A percentile compares a stretch with the other conserved stretches of the same genome.
These are phyloP conservation scores for Mucor indicus DNA, from an alignment of 371 early-diverging fungal genomes.

Conservation along the genomic window DNA sequence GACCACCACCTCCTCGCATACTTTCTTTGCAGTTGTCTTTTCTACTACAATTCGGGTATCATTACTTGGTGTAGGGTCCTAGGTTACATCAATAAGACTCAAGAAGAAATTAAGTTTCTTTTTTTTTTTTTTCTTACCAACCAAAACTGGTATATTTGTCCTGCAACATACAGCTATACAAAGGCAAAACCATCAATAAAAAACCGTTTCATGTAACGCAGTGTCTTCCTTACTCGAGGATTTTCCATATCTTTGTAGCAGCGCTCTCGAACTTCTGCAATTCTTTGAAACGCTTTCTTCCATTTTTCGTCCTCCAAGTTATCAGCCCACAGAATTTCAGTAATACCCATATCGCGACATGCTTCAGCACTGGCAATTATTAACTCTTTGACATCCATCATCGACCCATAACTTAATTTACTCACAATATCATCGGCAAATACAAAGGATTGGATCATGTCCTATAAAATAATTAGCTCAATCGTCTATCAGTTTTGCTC, in stretches of 20 bases:
- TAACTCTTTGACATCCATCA: slow-evolving; percentile 49
- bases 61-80: slow-evolving; percentile 47
- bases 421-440: slow-evolving; percentile 53
- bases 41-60: slow-evolving; percentile 47
- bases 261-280: slow-evolving; percentile 35
- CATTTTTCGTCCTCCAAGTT: slow-evolving; percentile 34
- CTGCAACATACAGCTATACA: slow-evolving; percentile 44
- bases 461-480: slow-evolving; percentile 9
- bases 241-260: slow-evolving; percentile 33
- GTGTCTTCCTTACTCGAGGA: slow-evolving; percentile 33
- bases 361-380: slow-evolving; percentile 47
- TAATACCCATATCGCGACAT: slow-evolving; percentile 25
- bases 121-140: slow-evolving; percentile 21
- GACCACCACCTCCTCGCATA: slow-evolving; percentile 42
- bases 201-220: neutral
- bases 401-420: slow-evolving; percentile 48
- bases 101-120: neutral
- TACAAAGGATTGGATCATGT: slow-evolving; percentile 42
- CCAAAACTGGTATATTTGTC: slow-evolving; percentile 51
- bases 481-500: neutral
- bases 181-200: neutral
- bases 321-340: slow-evolving; percentile 35
- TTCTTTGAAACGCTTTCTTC: slow-evolving; percentile 36
- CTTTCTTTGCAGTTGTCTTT: slow-evolving; percentile 31
- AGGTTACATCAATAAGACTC: neutral